Base-by-base conservation (phyloP, 768 basidiomycete genomes). In the Pleurotus ostreatus region DNA sequence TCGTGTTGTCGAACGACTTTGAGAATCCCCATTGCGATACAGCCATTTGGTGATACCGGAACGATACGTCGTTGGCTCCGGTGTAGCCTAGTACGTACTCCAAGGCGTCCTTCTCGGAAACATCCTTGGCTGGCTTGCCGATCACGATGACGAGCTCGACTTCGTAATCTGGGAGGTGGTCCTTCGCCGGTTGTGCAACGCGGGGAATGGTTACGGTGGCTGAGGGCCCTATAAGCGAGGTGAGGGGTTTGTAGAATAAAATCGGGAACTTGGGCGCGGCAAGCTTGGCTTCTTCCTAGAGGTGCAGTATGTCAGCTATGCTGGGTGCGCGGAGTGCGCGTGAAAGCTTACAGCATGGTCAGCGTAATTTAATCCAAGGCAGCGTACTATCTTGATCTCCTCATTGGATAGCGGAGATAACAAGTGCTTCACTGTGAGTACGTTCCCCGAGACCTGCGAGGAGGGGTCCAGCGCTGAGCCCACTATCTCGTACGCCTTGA, bases 21-120 rank as follows among this genome's bases (percentile, higher is more conserved):
- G 90, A 92, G 70, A 92, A 94, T 26, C 81, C 76, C 92, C 93
- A 95, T 62, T 95, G 93, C 0, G 87, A 86, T 8, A 86, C 85
- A 3, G 83, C 82, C 71, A 89, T 73, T 66, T 94, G 93, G 62
- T 88, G 85, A 60, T 86, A 84, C 41, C 93, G 82, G 80, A 93
- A 92, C 4, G 91, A 92, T 55, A 89, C 91, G 64, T 92, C 90
- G 64, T 92, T 92, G 4, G 83, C 87, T 2, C 77, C 86, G 2
- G 88, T 89, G 65, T 92, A 95, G 2, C 82, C 92, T 0, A 94
- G 78, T 15, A 95, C 88, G 62, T 93, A 93, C 66, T 94, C 86
- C 41, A 94, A 76, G 0, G 93, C 93, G 5, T 94, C 84, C 1
- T 75, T 83, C 65, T 90, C 89, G 0, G 83, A 78, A 20, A 96